Base-by-base conservation (phyloP, 2,329 filamentous ascomycete genomes). In the Purpureocillium takamizusanense region DNA sequence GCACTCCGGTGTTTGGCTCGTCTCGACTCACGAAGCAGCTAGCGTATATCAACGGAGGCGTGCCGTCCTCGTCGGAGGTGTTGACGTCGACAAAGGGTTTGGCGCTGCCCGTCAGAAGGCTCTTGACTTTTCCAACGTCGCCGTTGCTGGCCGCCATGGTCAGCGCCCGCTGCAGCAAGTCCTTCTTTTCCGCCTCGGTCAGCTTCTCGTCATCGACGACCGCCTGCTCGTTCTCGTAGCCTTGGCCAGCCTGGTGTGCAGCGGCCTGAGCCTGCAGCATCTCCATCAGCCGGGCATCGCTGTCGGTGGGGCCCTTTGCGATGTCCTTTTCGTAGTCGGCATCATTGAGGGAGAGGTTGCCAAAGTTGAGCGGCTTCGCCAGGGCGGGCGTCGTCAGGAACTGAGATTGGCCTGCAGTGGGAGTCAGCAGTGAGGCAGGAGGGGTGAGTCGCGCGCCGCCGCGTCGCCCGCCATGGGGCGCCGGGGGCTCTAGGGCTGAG, bases 141-240 rank as follows among this genome's bases (percentile, higher is more conserved):
- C 92, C 92, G 59, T 98, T 98, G 59, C 90, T 95, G 2, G 92
- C 88, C 11, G 92, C 90, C 80, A 95, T 94, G 54, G 90, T 89
- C 47, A 98, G 70, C 12, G 85, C 81, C 55, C 86, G 90, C 58
- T 98, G 92, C 31, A 98, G 62, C 29, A 84, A 77, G 33, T 83
- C 74, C 49, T 71, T 79, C 70, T 95, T 97, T 57, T 95, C 83
- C 1, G 72, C 70, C 7, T 78, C 75, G 1, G 86, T 75, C 39
- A 94, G 64, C 51, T 81, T 84, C 38, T 83, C 75, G 57, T 92
- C 83, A 4, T 74, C 68, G 13, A 85, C 77, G 38, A 97, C 79
- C 35, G 81, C 78, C 44, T 92, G 83, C 55, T 94, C 88, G 51
- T 92, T 81, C 40, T 83, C 80, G 45, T 84, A 80, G 7, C 77